phyloP scores from a whole-genome alignment of 495 filamentous ascomycete genomes.

The Chlorociboria aeruginascens region DNA sequence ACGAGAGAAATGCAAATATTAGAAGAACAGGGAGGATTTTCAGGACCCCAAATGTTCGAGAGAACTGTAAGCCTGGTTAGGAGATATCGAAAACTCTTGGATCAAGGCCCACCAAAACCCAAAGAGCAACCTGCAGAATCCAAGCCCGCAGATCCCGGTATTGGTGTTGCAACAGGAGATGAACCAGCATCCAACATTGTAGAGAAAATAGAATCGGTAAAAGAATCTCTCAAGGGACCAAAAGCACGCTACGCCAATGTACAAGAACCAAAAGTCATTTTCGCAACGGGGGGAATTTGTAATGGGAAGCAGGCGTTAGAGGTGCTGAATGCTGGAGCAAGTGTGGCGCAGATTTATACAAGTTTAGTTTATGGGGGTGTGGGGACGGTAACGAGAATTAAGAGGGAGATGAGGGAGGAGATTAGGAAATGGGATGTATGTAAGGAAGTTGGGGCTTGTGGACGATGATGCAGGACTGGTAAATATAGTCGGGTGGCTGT shows the following conservation, averaged over 20 bases:
- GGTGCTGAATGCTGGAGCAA: slow-evolving; percentile 74
- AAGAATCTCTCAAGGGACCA: slow-evolving; percentile 22
- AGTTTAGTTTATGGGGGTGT: slow-evolving; percentile 56
- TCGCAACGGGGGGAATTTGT: slow-evolving; percentile 84
- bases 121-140: neutral
- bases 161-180: slow-evolving; percentile 1
- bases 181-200: slow-evolving; percentile 4
- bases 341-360: slow-evolving; percentile 76
- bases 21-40: slow-evolving; percentile 76
- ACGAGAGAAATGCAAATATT: slow-evolving; percentile 53
- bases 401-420: slow-evolving; percentile 63
- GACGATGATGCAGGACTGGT: too few relatives aligned
- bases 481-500: too few relatives aligned
- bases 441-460: too few relatives aligned
- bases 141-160: slow-evolving; percentile 1
- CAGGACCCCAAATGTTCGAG: slow-evolving; percentile 77
- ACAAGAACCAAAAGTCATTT: slow-evolving; percentile 61
- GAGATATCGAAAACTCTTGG: slow-evolving; percentile 64
- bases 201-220: slow-evolving; percentile 10
- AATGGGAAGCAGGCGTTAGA: slow-evolving; percentile 70
- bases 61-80: slow-evolving; percentile 63
- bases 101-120: slow-evolving; percentile 23
- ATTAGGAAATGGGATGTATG: neutral
- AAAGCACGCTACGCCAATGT: slow-evolving; percentile 10
- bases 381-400: slow-evolving; percentile 76